Evolutionary conservation across 495 filamentous ascomycete genomes (phyloP).

Genomic region (Articulospora tetracladia): DNA sequence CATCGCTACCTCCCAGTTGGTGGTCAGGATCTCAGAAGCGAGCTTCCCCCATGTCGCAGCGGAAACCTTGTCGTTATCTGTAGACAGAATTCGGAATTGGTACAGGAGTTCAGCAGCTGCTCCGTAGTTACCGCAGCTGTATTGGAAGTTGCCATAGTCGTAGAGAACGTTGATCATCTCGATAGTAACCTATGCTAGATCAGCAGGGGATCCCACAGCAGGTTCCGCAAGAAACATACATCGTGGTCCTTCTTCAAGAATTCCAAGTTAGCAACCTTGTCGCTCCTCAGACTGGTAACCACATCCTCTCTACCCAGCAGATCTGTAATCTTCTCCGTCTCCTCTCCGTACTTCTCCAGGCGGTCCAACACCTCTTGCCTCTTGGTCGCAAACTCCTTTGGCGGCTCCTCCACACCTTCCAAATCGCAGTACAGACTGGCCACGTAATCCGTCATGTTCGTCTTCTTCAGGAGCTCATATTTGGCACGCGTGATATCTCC

Average conservation of each 20-base stretch:
- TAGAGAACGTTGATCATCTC: slow-evolving; percentile 94
- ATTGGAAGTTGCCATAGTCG: slow-evolving; percentile 93
- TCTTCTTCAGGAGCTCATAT: slow-evolving; percentile 87
- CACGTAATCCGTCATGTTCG: slow-evolving; percentile 98
- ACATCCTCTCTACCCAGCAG: slow-evolving; percentile 84
- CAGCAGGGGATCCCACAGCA: slow-evolving; percentile 10
- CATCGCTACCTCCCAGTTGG: slow-evolving; percentile 92
- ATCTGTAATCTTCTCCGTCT: slow-evolving; percentile 79
- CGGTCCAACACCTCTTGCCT: slow-evolving; percentile 81
- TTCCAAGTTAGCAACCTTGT: slow-evolving; percentile 96
- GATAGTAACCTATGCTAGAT: slow-evolving; percentile 60
- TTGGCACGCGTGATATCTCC: slow-evolving; percentile 75
- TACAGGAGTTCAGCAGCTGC: slow-evolving; percentile 87
- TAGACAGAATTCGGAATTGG: slow-evolving; percentile 94
- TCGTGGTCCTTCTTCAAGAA: slow-evolving; percentile 92
- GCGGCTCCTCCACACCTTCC: slow-evolving; percentile 70
- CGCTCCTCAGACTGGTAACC: slow-evolving; percentile 78
- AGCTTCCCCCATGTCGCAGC: slow-evolving; percentile 96
- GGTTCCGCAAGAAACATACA: slow-evolving; percentile 38
- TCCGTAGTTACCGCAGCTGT: slow-evolving; percentile 89
- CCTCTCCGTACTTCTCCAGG: slow-evolving; percentile 75
- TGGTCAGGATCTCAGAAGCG: slow-evolving; percentile 86
- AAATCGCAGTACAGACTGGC: slow-evolving; percentile 84
- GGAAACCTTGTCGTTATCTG: slow-evolving; percentile 93
- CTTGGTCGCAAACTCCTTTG: slow-evolving; percentile 82